A percentile compares a stretch with the other conserved stretches of the same genome.
Conservation (phyloP, 73 alveolate species). For the Halteria grandinella region DNA sequence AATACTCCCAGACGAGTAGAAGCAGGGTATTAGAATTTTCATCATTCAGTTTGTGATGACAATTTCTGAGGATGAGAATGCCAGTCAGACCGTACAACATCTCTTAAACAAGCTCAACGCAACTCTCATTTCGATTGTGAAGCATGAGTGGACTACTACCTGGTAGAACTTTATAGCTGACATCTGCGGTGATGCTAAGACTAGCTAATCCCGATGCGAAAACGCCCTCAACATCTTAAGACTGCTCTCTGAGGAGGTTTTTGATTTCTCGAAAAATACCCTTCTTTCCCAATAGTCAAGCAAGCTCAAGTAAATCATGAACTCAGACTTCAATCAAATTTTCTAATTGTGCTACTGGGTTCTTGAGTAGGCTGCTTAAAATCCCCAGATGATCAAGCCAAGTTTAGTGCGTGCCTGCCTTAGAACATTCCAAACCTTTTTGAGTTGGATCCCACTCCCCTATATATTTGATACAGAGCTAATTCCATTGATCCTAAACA, state of each 20-base stretch:
- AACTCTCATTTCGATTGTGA: conserved; percentile 72
- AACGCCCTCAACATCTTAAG: conserved; percentile 89
- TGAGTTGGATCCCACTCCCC: conserved; percentile 84
- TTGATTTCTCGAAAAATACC: conserved; percentile 89
- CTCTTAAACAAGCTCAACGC: conserved; percentile 84
- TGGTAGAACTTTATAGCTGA: conserved; percentile 97
- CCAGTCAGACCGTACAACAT: conserved; percentile 57
- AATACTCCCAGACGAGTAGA: conserved; percentile 76
- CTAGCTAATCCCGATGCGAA: conserved; percentile 86
- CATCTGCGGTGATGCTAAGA: conserved; percentile 86
- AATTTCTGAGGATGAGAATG: conserved; percentile 64
- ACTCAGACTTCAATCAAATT: conserved; percentile 85
- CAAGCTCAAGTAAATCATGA: conserved; percentile 86
- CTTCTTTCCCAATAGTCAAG: conserved; percentile 77
- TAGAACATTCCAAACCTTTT: conserved; percentile 76
- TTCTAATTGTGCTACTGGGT: conserved; percentile 90
- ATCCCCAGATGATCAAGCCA: conserved; percentile 65
- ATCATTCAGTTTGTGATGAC: conserved; percentile 66
- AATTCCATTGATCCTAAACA: conserved; percentile 35
- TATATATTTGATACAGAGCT: conserved; percentile 81
- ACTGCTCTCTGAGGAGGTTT: conserved; percentile 94
- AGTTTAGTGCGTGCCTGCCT: conserved; percentile 70
- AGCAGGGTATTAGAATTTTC: conserved; percentile 71
- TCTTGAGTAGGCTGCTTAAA: conserved; percentile 58
- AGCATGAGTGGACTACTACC: conserved; percentile 94